Evolutionary conservation across 2,329 filamentous ascomycete genomes (phyloP), one percentile per base, ranked within the genome.

Genomic region (Penicillium oxalicum): DNA sequence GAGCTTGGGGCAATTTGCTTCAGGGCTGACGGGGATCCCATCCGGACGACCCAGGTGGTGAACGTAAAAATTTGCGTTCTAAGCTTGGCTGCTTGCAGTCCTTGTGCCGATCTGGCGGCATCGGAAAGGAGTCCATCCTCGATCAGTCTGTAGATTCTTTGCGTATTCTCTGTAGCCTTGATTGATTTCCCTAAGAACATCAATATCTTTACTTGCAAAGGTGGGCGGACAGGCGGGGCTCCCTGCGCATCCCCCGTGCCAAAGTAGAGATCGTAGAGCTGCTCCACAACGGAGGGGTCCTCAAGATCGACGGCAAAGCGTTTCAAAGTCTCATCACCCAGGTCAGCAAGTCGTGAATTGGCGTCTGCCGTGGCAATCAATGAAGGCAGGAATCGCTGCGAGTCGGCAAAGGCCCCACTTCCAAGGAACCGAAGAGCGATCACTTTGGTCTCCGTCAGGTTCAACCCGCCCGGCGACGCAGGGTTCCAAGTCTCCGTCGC

Each of bases 311-410:
- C 74, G 27, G 75, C 78, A 28, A 81, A 86, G 55, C 91, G 79
- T 69, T 96, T 98, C 55, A 97, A 70, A 42, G 94, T 81, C 59
- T 95, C 90, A 48, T 96, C 89, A 0, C 88, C 91, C n/a, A 88
- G 74, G n/a, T 86, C 82, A 9, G 87, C 83, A 34, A 96, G 83
- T 7, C 86, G 81, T 33, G 84, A 88, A 56, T 96, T 93, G 1
- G 83, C 74, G 68, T 91, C 91, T 0, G 89, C 84, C 26, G 89
- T 85, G 4, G 91, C 90, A 64, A 87, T 90, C 1, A 97, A 70
- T 0, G 89, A 86, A 0, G 91, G 86, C 9, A 96, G 68, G 59
- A 96, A 89, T 29, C 90, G 83, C 62, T 97, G 88, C 0, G 82
- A 71, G 52, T 96, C 89, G 0, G 75, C 83, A 67, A 98, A 97